These are phyloP conservation scores for Mucor sp. DNA, from an alignment of 371 early-diverging fungal genomes.

Conservation along the genomic window DNA sequence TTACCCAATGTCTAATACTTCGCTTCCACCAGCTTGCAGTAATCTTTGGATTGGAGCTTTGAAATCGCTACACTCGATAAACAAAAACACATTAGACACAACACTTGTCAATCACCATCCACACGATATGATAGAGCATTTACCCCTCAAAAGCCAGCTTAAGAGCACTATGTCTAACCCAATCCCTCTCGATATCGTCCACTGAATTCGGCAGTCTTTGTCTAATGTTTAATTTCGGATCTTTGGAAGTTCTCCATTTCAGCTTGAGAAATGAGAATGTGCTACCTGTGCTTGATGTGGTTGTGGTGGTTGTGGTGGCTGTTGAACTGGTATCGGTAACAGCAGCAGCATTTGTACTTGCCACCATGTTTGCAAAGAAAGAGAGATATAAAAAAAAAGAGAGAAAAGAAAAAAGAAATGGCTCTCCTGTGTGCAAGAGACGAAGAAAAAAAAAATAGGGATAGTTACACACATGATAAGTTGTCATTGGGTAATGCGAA, in stretches of 20 bases:
- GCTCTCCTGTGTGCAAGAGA: neutral
- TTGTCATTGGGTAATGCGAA: neutral
- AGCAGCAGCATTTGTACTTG: neutral
- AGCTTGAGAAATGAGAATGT: constrained; percentile 22
- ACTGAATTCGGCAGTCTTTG: constrained; percentile 22
- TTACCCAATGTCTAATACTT: constrained; percentile 51
- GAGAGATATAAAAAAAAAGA: neutral
- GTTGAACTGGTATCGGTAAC: neutral
- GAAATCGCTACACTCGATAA: constrained; percentile 29
- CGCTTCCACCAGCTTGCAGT: constrained; percentile 42
- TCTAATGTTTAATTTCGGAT: constrained; percentile 20
- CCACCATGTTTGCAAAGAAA: neutral
- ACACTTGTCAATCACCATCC: neutral
- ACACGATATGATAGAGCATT: neutral
- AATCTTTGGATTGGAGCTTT: constrained; percentile 40
- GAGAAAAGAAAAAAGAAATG: neutral
- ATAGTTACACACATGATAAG: neutral
- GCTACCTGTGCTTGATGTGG: neutral
- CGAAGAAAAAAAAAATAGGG: neutral
- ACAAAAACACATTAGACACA: neutral
- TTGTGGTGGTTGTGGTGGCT: neutral
- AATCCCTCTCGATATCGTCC: constrained; percentile 44
- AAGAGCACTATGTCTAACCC: constrained; percentile 45
- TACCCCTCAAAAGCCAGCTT: constrained; percentile 48
- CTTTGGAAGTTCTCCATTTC: constrained; percentile 30